Percentiles rank a stretch among this genome's conserved stretches.
Conservation (phyloP, 805 yeast species). For the Tetrapisispora namnaoensis region DNA sequence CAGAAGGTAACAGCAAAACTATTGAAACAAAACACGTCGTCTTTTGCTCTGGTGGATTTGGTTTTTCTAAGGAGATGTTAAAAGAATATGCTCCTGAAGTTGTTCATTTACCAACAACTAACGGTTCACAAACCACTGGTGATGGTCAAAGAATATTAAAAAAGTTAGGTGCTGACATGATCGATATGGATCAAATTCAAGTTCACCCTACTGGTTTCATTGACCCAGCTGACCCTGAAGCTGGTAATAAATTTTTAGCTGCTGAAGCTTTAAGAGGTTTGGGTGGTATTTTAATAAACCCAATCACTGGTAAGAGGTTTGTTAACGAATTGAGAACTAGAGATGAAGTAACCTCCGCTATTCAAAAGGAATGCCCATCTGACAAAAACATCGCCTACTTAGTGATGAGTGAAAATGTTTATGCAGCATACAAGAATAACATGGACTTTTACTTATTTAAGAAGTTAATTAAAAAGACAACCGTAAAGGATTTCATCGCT, state of each 20-base stretch:
- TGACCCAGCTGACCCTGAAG: constrained; percentile 32
- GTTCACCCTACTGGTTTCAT: constrained; percentile 57
- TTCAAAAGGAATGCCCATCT: constrained; percentile 27
- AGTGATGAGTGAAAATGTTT: constrained; percentile 36
- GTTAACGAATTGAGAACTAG: constrained; percentile 46
- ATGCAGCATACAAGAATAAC: constrained; percentile 37
- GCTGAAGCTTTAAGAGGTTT: constrained; percentile 53
- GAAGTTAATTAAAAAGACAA: constrained; percentile 27
- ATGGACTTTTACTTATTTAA: constrained; percentile 41
- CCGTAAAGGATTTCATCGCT: constrained; percentile 26
- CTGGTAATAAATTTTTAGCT: constrained; percentile 46
- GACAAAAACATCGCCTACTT: constrained; percentile 27
- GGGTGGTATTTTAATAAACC: constrained; percentile 46
- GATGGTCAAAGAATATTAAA: constrained; percentile 44
- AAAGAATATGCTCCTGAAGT: constrained; percentile 40
- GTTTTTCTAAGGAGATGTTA: constrained; percentile 33
- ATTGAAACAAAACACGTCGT: constrained; percentile 32
- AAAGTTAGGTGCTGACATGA: constrained; percentile 38
- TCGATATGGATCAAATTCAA: constrained; percentile 53
- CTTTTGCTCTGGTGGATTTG: constrained; percentile 55
- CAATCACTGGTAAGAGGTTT: constrained; percentile 38
- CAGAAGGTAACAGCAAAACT: constrained; percentile 18
- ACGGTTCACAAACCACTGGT: constrained; percentile 49
- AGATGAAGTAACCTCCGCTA: constrained; percentile 41
- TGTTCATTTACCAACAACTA: constrained; percentile 42